Conservation (phyloP, 2,329 filamentous ascomycete genomes). For the Sarocladium strictum region DNA sequence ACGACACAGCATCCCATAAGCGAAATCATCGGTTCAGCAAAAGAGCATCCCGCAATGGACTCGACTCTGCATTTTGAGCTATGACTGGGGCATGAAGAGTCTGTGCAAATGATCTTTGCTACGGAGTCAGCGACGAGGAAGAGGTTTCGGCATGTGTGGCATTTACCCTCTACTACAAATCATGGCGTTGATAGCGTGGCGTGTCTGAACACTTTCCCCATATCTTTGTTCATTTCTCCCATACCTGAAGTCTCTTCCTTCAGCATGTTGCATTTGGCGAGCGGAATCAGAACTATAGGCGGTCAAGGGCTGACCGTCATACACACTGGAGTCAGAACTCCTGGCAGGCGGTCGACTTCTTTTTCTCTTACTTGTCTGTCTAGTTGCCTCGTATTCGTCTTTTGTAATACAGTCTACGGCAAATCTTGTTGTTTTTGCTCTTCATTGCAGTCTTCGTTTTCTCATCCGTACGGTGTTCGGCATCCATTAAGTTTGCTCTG, state of each 20-base stretch:
- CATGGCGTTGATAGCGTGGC: constrained; percentile 7
- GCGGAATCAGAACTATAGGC: constrained; percentile 1
- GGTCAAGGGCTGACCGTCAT: constrained; percentile 17
- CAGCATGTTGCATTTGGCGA: constrained; percentile 1
- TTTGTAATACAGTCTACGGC: constrained; percentile 6
- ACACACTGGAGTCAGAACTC: background rate
- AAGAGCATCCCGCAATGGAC: constrained; percentile 88
- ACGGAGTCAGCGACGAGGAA: background rate
- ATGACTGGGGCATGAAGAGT: background rate
- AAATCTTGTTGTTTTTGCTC: background rate
- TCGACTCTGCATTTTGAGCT: constrained; percentile 76
- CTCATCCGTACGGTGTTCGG: no score
- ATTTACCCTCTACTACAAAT: constrained; percentile 1
- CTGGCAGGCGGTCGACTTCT: background rate
- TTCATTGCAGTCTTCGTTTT: no score
- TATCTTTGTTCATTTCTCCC: constrained; percentile 16
- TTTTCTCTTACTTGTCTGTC: background rate
- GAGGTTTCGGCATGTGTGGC: background rate
- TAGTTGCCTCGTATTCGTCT: background rate
- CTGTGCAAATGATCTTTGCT: background rate
- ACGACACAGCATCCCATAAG: constrained; percentile 43
- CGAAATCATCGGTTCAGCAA: constrained; percentile 72
- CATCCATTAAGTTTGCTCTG: background rate
- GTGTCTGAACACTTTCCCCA: constrained; percentile 3
- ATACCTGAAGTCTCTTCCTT: constrained; percentile 12